phyloP scores from a whole-genome alignment of 192 early-diverging fungal genomes.

The Dispira simplex region DNA sequence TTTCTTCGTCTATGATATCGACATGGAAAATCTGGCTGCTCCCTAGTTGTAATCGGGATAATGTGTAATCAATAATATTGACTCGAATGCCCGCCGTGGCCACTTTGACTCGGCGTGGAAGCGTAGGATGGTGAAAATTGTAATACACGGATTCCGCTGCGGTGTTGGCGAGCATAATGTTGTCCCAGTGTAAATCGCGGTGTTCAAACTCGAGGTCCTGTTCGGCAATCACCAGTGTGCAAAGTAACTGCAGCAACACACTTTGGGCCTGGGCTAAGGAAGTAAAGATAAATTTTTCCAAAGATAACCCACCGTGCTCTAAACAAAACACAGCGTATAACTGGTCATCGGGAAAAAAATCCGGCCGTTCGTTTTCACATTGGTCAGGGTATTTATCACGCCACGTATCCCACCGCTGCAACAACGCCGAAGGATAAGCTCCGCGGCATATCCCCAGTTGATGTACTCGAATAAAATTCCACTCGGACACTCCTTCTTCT shows the following conservation, averaged over 20 bases:
- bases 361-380: constrained; percentile 61
- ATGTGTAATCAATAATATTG: constrained; percentile 57
- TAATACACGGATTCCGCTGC: constrained; percentile 7
- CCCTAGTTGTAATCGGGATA: constrained; percentile 38
- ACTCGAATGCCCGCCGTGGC: constrained; percentile 43
- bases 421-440: constrained; percentile 39
- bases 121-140: not conserved
- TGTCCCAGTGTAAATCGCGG: constrained; percentile 62
- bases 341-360: constrained; percentile 46
- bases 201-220: constrained; percentile 41
- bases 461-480: constrained; percentile 30
- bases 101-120: constrained; percentile 8
- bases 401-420: constrained; percentile 62
- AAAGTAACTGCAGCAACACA: constrained; percentile 46
- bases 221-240: constrained; percentile 39
- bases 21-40: constrained; percentile 34
- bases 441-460: constrained; percentile 54
- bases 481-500: constrained; percentile 23
- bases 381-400: constrained; percentile 28
- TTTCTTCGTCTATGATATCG: constrained; percentile 30
- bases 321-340: constrained; percentile 58
- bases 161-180: constrained; percentile 40
- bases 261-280: constrained; percentile 17
- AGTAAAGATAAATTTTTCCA: constrained; percentile 35
- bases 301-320: constrained; percentile 55